Percentiles rank a stretch among this genome's conserved stretches.
These are phyloP conservation scores for Colletotrichum shisoi DNA, from an alignment of 2,329 filamentous ascomycete genomes.

Conservation along the genomic window DNA sequence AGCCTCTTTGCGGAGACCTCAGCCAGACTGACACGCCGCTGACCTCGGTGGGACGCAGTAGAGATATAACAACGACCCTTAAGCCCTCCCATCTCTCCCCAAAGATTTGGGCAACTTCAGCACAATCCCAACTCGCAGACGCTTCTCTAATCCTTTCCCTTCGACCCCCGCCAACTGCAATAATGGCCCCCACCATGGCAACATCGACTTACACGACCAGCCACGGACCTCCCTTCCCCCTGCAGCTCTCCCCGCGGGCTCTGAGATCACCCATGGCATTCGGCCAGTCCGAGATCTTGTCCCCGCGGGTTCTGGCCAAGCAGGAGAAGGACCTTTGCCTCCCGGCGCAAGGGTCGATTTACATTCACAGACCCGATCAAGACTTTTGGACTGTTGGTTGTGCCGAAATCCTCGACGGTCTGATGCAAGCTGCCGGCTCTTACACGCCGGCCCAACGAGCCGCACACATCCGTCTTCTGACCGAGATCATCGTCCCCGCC, in stretches of 20 bases:
- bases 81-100: neutral
- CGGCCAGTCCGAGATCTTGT: conserved; percentile 20
- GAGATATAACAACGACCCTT: conserved; percentile 26
- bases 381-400: conserved; percentile 38
- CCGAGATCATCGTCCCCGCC: conserved; percentile 37
- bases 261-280: conserved; percentile 29
- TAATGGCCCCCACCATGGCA: conserved; percentile 32
- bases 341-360: conserved; percentile 31
- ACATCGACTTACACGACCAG: conserved; percentile 20
- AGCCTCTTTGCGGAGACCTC: conserved; percentile 1
- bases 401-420: conserved; percentile 32
- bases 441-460: conserved; percentile 35
- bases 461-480: conserved; percentile 33
- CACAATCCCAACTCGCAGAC: conserved; percentile 1
- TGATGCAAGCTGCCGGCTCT: conserved; percentile 37
- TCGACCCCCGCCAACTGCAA: neutral
- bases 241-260: conserved; percentile 24
- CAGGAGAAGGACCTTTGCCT: conserved; percentile 34
- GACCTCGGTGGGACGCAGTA: neutral
- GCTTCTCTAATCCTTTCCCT: neutral
- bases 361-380: conserved; percentile 33
- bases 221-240: conserved; percentile 8
- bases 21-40: neutral
- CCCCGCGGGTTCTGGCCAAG: conserved; percentile 26
- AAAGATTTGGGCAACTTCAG: too few species aligned